Conservation (phyloP, 371 early-diverging fungal genomes). For the Mortierella sp. region DNA sequence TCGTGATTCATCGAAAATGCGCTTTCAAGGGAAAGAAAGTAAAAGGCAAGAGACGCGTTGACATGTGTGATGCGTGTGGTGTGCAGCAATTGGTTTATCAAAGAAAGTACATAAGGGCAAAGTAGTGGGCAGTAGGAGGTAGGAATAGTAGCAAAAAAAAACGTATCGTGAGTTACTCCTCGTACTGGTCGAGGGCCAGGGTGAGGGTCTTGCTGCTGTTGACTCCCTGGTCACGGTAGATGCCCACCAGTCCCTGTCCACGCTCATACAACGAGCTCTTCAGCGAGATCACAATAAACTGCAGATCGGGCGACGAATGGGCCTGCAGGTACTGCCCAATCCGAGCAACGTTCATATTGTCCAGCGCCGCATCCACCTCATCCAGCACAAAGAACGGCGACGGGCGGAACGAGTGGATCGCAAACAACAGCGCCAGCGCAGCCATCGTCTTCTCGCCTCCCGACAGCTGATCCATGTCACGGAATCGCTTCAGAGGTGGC, state of each 20-base stretch:
- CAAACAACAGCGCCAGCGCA: conserved; percentile 97
- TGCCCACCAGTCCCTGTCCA: conserved; percentile 96
- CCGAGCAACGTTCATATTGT: conserved; percentile 96
- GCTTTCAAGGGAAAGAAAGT: not conserved
- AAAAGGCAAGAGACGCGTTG: not conserved
- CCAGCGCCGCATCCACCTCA: conserved; percentile 99
- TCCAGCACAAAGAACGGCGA: conserved; percentile 99
- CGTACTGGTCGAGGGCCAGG: conserved; percentile 63
- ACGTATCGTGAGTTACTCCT: conserved; percentile 33
- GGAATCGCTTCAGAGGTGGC: conserved; percentile 99
- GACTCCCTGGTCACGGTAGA: conserved; percentile 92
- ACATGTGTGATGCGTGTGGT: not conserved
- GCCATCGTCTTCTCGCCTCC: conserved; percentile 99
- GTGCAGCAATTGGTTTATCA: not conserved
- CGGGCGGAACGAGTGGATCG: conserved; percentile 96
- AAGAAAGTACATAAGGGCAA: not conserved
- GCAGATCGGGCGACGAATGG: conserved; percentile 75
- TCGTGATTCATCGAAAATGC: not conserved
- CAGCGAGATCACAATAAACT: conserved; percentile 99
- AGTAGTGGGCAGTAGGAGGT: not conserved
- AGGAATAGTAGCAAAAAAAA: not conserved
- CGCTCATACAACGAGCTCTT: conserved; percentile 96
- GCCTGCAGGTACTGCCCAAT: conserved; percentile 92
- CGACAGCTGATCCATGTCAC: conserved; percentile 98
- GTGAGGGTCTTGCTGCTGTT: conserved; percentile 91